Base-by-base conservation (phyloP, 2,329 filamentous ascomycete genomes). In the Cordyceps militaris region DNA sequence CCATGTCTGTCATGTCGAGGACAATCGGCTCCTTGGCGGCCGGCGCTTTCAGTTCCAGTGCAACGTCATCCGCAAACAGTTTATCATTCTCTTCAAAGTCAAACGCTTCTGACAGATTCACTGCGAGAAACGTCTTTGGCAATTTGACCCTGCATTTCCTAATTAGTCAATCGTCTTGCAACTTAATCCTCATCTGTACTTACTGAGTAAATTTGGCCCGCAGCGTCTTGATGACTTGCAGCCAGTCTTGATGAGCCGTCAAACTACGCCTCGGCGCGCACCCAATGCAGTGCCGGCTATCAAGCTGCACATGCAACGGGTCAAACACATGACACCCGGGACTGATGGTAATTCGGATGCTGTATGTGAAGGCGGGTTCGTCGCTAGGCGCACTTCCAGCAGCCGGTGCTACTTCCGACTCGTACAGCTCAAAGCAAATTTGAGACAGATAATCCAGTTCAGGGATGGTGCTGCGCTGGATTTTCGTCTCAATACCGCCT, bases 401-500 rank as follows among this genome's bases (percentile, higher is more conserved):
- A 10, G 76, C 66, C 19, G 74, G 71, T 66, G 84, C 85, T 63
- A 91, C 93, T 71, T 94, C 90, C 16, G 91, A 93, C 71, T 99
- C 94, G 73, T 99, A 99, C 28, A 99, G 80, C 75, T 99, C 94
- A 65, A 99, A 99, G 71, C 91, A 96, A 69, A 99, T 97, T 69
- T 97, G 94, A 8, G 89, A 95, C 28, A 99, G 84, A 70, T 99
- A 99, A 71, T 99, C 94, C 34, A 99, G 85, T 73, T 99, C 94
- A 0, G 94, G 94, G 62, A 99, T 99, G 42, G 90, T 91, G 66
- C 91, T 92, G 38, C 95, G 88, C 65, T 91, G 88, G 68, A 99
- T 97, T 76, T 99, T 99, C 24, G 93, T 97, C 68, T 95, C 89
- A 63, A 99, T 89, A 30, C 94, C 95, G 60, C 95, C 94, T 71